Evolutionary conservation across 83 land plant genomes (phyloP).

Genomic region (Thuja plicata): DNA sequence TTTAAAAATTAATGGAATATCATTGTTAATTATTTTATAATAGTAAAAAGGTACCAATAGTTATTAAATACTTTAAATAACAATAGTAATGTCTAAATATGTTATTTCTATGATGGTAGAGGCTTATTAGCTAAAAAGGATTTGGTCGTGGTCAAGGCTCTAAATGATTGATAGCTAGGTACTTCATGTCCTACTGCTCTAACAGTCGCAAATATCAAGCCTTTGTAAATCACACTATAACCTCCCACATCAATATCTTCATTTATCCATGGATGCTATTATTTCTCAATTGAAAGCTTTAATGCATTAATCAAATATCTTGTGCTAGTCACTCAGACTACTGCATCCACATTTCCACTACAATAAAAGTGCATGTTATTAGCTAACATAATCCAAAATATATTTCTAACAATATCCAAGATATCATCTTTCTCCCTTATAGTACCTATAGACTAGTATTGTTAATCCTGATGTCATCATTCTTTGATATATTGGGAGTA

Average conservation of each 20-base stretch:
- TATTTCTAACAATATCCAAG: not conserved
- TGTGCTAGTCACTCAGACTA: constrained; percentile 40
- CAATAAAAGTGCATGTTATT: not conserved
- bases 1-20: not conserved
- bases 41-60: not conserved
- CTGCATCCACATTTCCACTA: constrained; percentile 53
- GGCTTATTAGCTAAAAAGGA: constrained; percentile 12
- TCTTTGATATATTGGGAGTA: not conserved
- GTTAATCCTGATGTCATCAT: not conserved
- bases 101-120: not conserved
- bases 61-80: too few species aligned
- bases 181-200: constrained; percentile 50
- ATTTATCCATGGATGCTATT: constrained; percentile 61
- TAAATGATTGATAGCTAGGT: constrained; percentile 38
- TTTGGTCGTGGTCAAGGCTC: constrained; percentile 14
- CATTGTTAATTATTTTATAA: not conserved
- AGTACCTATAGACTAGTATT: not conserved
- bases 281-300: constrained; percentile 31
- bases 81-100: not conserved
- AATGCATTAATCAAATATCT: constrained; percentile 37
- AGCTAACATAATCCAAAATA: not conserved
- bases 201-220: constrained; percentile 45
- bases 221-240: constrained; percentile 29
- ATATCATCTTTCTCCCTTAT: not conserved
- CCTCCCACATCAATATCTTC: constrained; percentile 38